Conservation (phyloP, 371 early-diverging fungal genomes). For the Batrachochytrium dendrobatidis region DNA sequence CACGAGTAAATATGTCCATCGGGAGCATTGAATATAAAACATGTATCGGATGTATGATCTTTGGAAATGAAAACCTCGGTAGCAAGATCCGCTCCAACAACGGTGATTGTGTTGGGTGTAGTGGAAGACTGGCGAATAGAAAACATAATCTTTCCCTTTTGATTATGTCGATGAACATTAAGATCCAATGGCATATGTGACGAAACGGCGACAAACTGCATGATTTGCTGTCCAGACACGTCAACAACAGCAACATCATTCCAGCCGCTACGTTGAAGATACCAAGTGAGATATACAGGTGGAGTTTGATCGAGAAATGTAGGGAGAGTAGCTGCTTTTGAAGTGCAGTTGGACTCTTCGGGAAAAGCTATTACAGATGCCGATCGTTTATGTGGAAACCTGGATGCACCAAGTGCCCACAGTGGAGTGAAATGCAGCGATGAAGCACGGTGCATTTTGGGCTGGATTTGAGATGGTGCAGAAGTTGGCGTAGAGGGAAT, state of each 20-base stretch:
- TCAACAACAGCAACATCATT: background rate
- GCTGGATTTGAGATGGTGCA: too few relatives aligned
- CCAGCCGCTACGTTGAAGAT: background rate
- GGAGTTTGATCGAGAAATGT: background rate
- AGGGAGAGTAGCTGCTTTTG: background rate
- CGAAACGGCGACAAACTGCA: background rate
- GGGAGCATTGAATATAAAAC: background rate
- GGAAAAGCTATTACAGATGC: background rate
- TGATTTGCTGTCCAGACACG: background rate
- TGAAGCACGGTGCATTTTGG: too few relatives aligned
- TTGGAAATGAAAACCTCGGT: background rate
- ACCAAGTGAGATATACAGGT: background rate
- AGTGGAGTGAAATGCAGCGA: background rate
- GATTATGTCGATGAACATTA: background rate
- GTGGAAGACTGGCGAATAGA: background rate
- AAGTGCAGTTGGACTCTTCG: background rate
- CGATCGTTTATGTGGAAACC: too few relatives aligned
- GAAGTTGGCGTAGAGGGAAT: too few relatives aligned
- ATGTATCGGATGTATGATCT: background rate
- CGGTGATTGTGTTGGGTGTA: background rate
- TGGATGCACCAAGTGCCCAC: background rate
- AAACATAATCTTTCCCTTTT: background rate
- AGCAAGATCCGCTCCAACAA: background rate
- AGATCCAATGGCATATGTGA: conserved; percentile 1
- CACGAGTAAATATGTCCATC: background rate